These are phyloP conservation scores for Neurospora africana DNA, from an alignment of 495 filamentous ascomycete species.

Conservation along the genomic window DNA sequence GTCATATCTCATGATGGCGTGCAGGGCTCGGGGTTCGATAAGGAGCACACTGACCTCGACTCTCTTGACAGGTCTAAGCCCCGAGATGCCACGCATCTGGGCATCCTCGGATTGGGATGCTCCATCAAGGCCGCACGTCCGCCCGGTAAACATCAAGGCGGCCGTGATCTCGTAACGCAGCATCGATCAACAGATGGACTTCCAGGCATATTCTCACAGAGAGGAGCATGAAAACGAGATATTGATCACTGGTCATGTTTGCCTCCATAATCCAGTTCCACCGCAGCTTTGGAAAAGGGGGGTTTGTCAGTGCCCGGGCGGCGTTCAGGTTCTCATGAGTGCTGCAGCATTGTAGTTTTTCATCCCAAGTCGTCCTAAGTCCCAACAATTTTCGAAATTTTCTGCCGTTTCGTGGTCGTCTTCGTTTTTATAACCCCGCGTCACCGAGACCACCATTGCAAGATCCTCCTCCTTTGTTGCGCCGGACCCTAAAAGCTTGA, in stretches of 20 bases:
- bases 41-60: not conserved
- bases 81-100: not conserved
- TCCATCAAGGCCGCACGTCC: not conserved
- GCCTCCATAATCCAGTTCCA: not conserved
- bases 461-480: not conserved
- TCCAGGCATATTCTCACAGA: not conserved
- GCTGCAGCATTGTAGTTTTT: not conserved
- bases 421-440: not conserved
- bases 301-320: not conserved
- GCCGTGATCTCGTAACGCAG: not conserved
- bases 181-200: not conserved
- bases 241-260: not conserved
- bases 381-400: not conserved
- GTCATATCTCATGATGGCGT: not conserved
- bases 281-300: not conserved
- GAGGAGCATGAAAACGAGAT: not conserved
- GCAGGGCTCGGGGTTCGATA: not conserved
- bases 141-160: not conserved
- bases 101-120: not conserved
- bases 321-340: not conserved
- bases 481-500: not conserved
- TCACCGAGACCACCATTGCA: not conserved
- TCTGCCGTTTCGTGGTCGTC: not conserved
- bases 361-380: not conserved
- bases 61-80: not conserved